phyloP scores from a whole-genome alignment of 805 yeast genomes.

The Yarrowia hollandica region DNA sequence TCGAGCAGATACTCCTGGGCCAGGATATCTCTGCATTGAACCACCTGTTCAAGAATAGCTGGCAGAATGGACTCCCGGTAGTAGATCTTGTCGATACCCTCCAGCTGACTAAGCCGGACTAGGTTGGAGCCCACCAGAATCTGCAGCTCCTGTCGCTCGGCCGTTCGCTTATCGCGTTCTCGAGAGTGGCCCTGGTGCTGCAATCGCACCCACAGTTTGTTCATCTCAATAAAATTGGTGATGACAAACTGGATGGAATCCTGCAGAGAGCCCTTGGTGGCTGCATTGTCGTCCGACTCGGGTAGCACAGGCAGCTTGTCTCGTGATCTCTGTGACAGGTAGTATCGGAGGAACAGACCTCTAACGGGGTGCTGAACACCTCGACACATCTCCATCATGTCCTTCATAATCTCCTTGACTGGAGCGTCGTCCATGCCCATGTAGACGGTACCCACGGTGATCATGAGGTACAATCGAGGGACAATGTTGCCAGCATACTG shows the following conservation, averaged over 20 bases:
- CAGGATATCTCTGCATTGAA: constrained; percentile 85
- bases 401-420: constrained; percentile 80
- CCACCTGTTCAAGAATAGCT: constrained; percentile 78
- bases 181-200: constrained; percentile 94
- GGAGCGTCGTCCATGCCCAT: constrained; percentile 79
- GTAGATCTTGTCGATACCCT: constrained; percentile 55
- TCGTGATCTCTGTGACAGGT: constrained; percentile 79
- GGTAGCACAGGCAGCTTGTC: constrained; percentile 52
- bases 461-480: constrained; percentile 91
- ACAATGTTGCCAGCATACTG: constrained; percentile 90
- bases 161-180: constrained; percentile 69
- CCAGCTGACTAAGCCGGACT: constrained; percentile 83
- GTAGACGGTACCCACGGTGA: constrained; percentile 89
- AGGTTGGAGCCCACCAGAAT: constrained; percentile 90
- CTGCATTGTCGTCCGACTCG: constrained; percentile 31
- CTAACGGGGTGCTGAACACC: constrained; percentile 96
- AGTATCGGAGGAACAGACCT: constrained; percentile 87
- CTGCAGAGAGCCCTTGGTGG: constrained; percentile 46
- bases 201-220: constrained; percentile 93
- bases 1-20: constrained; percentile 93
- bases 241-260: constrained; percentile 78
- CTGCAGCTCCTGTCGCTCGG: constrained; percentile 84
- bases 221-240: constrained; percentile 93
- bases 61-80: constrained; percentile 64
- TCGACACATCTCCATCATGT: constrained; percentile 96